Conservation (phyloP, 2,329 filamentous ascomycete species). For the Penicillium decumbens region DNA sequence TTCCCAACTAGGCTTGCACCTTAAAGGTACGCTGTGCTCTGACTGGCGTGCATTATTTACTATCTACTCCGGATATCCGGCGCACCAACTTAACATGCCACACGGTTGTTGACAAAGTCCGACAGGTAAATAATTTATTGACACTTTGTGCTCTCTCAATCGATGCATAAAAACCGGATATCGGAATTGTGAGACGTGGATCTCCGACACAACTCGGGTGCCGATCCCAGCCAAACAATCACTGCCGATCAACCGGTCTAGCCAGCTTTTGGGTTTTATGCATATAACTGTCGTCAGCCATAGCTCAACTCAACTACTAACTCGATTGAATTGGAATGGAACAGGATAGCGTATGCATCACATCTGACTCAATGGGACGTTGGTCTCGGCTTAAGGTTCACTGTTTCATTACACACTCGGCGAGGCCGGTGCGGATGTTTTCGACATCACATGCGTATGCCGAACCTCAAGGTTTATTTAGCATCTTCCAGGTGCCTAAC, state of each 20-base stretch:
- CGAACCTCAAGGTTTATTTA: too few species aligned
- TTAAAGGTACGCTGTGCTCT: not conserved
- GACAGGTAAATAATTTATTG: too few species aligned
- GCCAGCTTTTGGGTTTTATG: not conserved
- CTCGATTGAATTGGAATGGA: not conserved
- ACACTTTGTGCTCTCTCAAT: not conserved
- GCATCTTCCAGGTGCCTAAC: too few species aligned
- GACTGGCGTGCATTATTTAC: not conserved
- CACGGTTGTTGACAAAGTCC: not conserved
- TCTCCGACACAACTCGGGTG: constrained; percentile 3
- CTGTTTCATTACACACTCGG: not conserved
- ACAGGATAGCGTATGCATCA: not conserved
- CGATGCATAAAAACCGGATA: not conserved
- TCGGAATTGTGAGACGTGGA: not conserved
- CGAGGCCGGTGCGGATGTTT: not conserved
- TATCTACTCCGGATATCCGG: not conserved
- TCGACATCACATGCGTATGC: not conserved
- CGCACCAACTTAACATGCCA: not conserved
- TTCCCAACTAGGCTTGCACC: not conserved
- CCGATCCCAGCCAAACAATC: constrained; percentile 10
- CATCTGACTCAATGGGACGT: not conserved
- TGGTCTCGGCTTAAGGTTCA: not conserved
- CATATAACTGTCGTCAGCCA: not conserved
- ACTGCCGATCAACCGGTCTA: constrained; percentile 6
- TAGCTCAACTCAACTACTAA: not conserved